Base-by-base conservation (phyloP, 1,139 yeast genomes). In the Yamadazyma oceani region DNA sequence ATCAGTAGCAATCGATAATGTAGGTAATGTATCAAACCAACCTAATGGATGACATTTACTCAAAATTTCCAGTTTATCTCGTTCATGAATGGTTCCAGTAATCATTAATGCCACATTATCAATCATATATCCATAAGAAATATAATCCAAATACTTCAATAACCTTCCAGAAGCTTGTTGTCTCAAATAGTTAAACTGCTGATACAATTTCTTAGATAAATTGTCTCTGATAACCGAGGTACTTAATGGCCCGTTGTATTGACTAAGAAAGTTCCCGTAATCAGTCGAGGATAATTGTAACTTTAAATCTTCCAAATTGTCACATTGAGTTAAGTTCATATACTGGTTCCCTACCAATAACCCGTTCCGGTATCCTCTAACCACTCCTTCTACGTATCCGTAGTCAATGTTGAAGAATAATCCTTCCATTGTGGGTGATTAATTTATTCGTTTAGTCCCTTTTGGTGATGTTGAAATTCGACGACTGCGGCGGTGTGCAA, bases 1-100 rank as follows among this genome's bases (percentile, higher is more conserved):
- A 61, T 90, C 97, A 3, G 96, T 88, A 31, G 97, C 96, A 38
- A 90, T 94, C 8, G 95, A 80, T 45, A 94, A 73, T 0, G 98
- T 92, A 21, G 98, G 98, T 50, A 94, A 77, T 3, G 97, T 92
- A 54, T 92, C 98, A 58, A 94, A 94, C 96, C 97, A 89, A 31
- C 99, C 99, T 49, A 94, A 72, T 1, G 98, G 98, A 58, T 92
- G 96, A 60, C 97, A 88, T 58, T 96, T 82, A 42, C 80, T 79
- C 54, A 92, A 74, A 41, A 92, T 83, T 55, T 92, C 98, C 34
- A 80, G 68, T 57, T 86, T 80, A 61, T 94, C 96, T 55, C 97
- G 79, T 55, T 90, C 96, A 58, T 94, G 98, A 45, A 92, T 78
- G 0, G 98, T 89, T 26, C 99, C 99, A 1, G 97, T 90, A 54